Conservation (phyloP, 2,329 filamentous ascomycete genomes). For the Nigrospora oryzae region DNA sequence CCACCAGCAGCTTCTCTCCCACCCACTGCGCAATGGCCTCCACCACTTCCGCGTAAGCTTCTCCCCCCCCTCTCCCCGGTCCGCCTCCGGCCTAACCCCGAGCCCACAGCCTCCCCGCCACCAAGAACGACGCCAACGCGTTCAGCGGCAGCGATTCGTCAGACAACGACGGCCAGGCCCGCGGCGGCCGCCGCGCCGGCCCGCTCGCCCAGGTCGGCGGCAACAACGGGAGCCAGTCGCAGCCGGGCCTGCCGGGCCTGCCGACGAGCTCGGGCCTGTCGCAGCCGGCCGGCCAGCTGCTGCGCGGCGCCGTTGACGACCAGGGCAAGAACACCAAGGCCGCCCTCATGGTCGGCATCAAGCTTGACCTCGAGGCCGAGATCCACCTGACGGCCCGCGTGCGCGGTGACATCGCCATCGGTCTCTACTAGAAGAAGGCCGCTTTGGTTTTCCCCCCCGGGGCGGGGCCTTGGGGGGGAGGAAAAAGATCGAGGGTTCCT, state of each 20-base stretch:
- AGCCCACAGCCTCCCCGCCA: neutral
- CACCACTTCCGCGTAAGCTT: conserved; percentile 1
- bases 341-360: conserved; percentile 52
- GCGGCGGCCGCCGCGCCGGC: conserved; percentile 21
- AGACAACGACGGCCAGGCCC: conserved; percentile 23
- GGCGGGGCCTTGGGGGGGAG: too few relatives aligned
- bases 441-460: too few relatives aligned
- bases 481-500: too few relatives aligned
- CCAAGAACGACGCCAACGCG: neutral
- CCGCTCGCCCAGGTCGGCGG: conserved; percentile 8
- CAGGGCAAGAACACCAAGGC: conserved; percentile 49
- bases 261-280: conserved; percentile 28
- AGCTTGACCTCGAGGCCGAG: conserved; percentile 55
- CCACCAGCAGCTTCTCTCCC: neutral
- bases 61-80: neutral
- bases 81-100: conserved; percentile 6
- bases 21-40: conserved; percentile 1
- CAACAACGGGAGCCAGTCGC: neutral
- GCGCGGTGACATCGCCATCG: conserved; percentile 52
- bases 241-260: conserved; percentile 12
- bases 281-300: conserved; percentile 35
- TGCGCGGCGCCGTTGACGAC: conserved; percentile 48
- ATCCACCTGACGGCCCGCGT: conserved; percentile 53
- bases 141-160: conserved; percentile 1
- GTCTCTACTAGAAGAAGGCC: conserved; percentile 35